A percentile compares a stretch with the other conserved stretches of the same genome.
These are phyloP conservation scores for Helminthosporium solani DNA, from an alignment of 2,329 filamentous ascomycete species.

Conservation along the genomic window DNA sequence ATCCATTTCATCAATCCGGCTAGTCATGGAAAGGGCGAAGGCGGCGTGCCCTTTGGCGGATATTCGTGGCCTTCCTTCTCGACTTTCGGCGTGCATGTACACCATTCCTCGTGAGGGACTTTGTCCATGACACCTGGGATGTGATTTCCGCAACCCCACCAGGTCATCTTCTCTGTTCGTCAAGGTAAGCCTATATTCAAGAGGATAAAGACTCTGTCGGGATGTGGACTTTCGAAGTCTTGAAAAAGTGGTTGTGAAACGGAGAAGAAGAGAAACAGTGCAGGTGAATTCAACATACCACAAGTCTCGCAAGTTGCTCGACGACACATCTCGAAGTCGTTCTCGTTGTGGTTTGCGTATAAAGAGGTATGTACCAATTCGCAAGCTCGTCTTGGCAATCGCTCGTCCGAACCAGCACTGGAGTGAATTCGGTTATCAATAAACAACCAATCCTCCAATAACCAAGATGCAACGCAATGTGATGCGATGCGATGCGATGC, in stretches of 20 bases:
- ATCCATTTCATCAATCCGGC: slow-evolving; percentile 6
- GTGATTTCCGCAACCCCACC: slow-evolving; percentile 67
- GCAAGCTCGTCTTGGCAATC: neutral
- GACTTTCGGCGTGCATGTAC: slow-evolving; percentile 65
- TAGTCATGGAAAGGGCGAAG: slow-evolving; percentile 27
- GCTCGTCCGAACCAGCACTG: neutral
- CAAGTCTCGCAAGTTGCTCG: slow-evolving; percentile 63
- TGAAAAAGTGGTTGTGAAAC: too few relatives aligned
- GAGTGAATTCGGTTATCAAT: too few relatives aligned
- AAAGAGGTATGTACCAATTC: neutral
- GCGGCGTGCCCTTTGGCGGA: slow-evolving; percentile 58
- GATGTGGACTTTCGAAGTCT: too few relatives aligned
- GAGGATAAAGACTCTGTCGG: neutral
- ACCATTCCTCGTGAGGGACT: slow-evolving; percentile 61
- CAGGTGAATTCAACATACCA: slow-evolving; percentile 50
- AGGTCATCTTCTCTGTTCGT: slow-evolving; percentile 55
- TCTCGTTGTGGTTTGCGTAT: neutral
- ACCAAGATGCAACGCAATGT: neutral
- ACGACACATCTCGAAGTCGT: slow-evolving; percentile 67
- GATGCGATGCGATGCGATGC: too few relatives aligned
- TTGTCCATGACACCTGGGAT: slow-evolving; percentile 62
- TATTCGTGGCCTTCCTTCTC: slow-evolving; percentile 62
- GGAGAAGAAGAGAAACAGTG: neutral
- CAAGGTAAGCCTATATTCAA: neutral
- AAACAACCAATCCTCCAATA: neutral